A percentile compares a stretch with the other conserved stretches of the same genome.
These are phyloP conservation scores for Lichtheimia hyalospora DNA, from an alignment of 371 early-diverging fungal genomes.

Conservation along the genomic window DNA sequence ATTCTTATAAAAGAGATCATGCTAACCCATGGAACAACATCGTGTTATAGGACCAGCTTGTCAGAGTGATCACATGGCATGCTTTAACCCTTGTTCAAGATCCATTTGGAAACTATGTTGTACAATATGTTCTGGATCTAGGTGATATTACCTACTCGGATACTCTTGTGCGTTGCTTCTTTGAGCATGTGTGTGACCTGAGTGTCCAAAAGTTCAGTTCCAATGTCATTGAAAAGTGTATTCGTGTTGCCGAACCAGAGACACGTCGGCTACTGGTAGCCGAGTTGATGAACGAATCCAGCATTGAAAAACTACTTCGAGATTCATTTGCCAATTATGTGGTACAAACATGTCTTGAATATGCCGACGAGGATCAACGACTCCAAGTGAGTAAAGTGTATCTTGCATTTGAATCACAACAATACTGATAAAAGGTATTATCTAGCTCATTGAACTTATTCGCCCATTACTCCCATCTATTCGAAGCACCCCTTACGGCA, in stretches of 20 bases:
- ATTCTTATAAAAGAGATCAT: background rate
- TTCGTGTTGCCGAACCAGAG: constrained; percentile 72
- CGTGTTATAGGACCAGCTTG: constrained; percentile 57
- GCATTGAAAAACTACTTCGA: constrained; percentile 74
- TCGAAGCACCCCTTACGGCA: constrained; percentile 86
- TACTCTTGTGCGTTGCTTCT: constrained; percentile 71
- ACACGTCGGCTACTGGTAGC: constrained; percentile 71
- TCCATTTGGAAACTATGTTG: constrained; percentile 98
- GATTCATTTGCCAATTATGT: constrained; percentile 94
- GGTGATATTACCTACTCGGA: constrained; percentile 66
- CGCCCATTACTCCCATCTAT: constrained; percentile 76
- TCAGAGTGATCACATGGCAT: constrained; percentile 72
- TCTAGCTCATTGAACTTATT: constrained; percentile 73
- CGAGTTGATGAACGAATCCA: constrained; percentile 67
- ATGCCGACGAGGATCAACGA: constrained; percentile 78
- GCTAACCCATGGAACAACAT: background rate
- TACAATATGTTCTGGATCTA: constrained; percentile 94
- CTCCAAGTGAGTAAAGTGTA: constrained; percentile 42
- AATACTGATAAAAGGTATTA: background rate
- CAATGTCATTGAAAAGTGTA: constrained; percentile 94
- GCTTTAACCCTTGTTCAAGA: constrained; percentile 85
- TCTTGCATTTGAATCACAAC: background rate
- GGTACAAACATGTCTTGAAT: constrained; percentile 88
- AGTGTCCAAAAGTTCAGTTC: constrained; percentile 92
- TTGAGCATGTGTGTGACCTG: constrained; percentile 73